phyloP scores from a whole-genome alignment of 495 filamentous ascomycete species.

The Neurospora sp. region DNA sequence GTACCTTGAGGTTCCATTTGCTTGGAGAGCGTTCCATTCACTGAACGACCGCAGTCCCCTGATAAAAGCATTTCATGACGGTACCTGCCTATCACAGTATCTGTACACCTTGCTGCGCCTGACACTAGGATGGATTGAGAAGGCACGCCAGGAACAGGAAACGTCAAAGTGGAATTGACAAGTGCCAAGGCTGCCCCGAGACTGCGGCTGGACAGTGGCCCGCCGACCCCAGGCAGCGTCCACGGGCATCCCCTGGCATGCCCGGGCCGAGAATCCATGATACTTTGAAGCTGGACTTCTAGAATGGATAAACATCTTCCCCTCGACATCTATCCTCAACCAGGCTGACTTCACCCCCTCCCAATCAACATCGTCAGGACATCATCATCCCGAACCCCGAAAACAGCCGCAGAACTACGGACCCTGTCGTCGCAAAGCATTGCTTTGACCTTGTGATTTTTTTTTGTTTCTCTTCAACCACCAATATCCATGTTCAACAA shows the following conservation, averaged over 20 bases:
- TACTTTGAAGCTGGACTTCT: background rate
- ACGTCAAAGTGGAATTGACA: background rate
- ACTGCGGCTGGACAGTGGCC: background rate
- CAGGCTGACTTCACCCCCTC: background rate
- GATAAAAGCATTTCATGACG: background rate
- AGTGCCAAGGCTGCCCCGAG: background rate
- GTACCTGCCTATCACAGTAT: background rate
- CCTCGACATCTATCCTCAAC: background rate
- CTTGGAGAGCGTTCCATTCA: background rate
- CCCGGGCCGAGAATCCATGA: background rate
- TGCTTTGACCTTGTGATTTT: background rate
- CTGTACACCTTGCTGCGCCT: background rate
- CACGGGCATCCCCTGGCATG: background rate
- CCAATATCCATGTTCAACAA: background rate
- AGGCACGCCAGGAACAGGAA: background rate
- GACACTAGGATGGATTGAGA: background rate
- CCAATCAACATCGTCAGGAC: background rate
- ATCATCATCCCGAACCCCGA: background rate
- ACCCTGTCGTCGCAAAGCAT: background rate
- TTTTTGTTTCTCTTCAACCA: background rate
- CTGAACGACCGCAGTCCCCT: too few relatives aligned
- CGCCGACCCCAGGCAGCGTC: background rate
- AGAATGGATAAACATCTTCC: background rate
- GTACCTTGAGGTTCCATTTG: background rate
- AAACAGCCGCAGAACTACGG: background rate